Conservation (phyloP, 2,329 filamentous ascomycete genomes). For the Xylariaceae sp. region DNA sequence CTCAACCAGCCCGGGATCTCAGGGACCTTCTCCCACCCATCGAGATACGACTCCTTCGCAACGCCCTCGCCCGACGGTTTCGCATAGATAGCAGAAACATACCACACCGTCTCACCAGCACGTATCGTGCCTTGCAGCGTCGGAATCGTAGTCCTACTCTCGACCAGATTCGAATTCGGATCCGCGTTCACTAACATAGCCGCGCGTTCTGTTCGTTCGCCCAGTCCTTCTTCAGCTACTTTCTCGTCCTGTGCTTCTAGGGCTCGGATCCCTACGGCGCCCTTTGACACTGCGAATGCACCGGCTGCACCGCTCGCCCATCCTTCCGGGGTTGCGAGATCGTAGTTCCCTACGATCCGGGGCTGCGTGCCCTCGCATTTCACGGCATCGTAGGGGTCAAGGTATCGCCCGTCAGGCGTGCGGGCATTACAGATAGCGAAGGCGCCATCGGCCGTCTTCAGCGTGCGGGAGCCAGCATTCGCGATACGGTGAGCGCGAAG, state of each 20-base stretch:
- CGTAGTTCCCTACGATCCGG: slow-evolving; percentile 56
- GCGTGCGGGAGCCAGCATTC: slow-evolving; percentile 45
- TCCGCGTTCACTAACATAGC: slow-evolving; percentile 69
- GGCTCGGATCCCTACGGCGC: slow-evolving; percentile 52
- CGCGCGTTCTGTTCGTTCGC: slow-evolving; percentile 40
- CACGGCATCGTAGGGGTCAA: slow-evolving; percentile 44
- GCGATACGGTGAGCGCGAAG: slow-evolving; percentile 58
- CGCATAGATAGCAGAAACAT: slow-evolving; percentile 66
- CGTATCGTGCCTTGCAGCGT: slow-evolving; percentile 58
- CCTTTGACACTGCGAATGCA: slow-evolving; percentile 53
- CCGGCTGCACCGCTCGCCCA: slow-evolving; percentile 46
- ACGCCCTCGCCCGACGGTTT: slow-evolving; percentile 54
- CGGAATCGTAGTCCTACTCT: slow-evolving; percentile 66
- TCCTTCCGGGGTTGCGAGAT: slow-evolving; percentile 48
- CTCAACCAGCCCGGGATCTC: slow-evolving; percentile 55
- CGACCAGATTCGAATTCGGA: slow-evolving; percentile 71
- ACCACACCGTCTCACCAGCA: slow-evolving; percentile 56
- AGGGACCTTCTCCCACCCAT: slow-evolving; percentile 56
- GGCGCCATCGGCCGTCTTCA: slow-evolving; percentile 68
- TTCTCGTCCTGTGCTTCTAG: slow-evolving; percentile 35
- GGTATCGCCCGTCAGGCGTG: slow-evolving; percentile 42
- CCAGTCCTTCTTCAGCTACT: slow-evolving; percentile 2
- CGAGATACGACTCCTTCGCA: slow-evolving; percentile 47
- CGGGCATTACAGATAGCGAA: slow-evolving; percentile 62
- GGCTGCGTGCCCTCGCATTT: slow-evolving; percentile 47